A percentile compares a stretch with the other conserved stretches of the same genome.
Evolutionary conservation across 768 basidiomycete genomes (phyloP).

Genomic region (Exidia glandulosa): DNA sequence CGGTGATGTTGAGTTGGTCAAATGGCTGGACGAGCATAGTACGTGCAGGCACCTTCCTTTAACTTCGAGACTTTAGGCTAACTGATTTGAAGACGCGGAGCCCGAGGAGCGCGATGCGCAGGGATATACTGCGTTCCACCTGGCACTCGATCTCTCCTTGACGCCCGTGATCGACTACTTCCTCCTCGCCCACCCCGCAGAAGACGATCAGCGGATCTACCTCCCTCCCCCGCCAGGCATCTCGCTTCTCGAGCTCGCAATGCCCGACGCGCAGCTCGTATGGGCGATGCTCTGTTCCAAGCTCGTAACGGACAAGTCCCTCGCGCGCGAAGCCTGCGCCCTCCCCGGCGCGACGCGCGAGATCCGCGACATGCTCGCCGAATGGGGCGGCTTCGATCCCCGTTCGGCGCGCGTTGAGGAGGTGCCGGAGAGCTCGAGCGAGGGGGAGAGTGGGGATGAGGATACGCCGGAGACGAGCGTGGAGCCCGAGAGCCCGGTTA

Average conservation of each 20-base stretch:
- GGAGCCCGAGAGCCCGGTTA: background rate
- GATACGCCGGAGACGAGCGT: background rate
- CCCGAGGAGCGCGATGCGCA: conserved; percentile 54
- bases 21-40: conserved; percentile 70
- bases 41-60: conserved; percentile 21
- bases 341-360: conserved; percentile 18
- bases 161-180: conserved; percentile 46
- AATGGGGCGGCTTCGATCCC: conserved; percentile 39
- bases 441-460: background rate
- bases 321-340: conserved; percentile 8
- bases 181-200: conserved; percentile 37
- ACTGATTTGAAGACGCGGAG: conserved; percentile 44
- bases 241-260: conserved; percentile 37
- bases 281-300: conserved; percentile 51
- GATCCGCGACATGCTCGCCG: conserved; percentile 41
- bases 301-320: conserved; percentile 44
- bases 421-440: conserved; percentile 1
- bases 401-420: conserved; percentile 15
- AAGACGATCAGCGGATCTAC: conserved; percentile 45
- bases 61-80: conserved; percentile 1
- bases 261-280: conserved; percentile 50
- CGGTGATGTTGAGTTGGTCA: conserved; percentile 45
- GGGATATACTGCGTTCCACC: conserved; percentile 54
- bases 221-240: conserved; percentile 27
- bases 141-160: conserved; percentile 45